Base-by-base conservation (phyloP, 2,329 filamentous ascomycete species). In the Fusarium verticillioides region DNA sequence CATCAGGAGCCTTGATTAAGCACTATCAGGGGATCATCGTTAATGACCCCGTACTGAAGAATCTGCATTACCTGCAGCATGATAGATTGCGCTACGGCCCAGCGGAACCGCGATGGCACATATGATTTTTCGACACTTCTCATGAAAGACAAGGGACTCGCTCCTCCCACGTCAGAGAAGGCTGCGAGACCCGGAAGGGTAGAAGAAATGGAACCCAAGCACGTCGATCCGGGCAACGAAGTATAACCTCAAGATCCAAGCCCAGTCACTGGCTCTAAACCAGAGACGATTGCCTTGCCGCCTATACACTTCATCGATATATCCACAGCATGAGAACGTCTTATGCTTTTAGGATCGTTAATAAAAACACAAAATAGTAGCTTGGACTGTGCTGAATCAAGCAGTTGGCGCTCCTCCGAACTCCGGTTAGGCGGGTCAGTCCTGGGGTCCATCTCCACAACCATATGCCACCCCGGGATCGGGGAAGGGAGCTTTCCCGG, bases 401-500 rank as follows among this genome's bases (percentile, higher is more conserved):
- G 62, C 59, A 72, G 68, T 72, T 58, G 58, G 59, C 58, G 66
- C 60, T 66, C 56, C 73, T 72, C 75, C 75, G 75, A 77, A 73
- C 66, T 75, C 75, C 75, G 75, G 75, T 60, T 66, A 57, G 59
- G 71, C 64, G 75, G 75, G 70, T 71, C 69, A 67, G 68, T 72
- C 64, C 52, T 66, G 66, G 68, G 59, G 64, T 64, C 61, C 43
- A 60, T 60, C 52, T 50, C 65, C 72, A 71, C 63, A 57, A 39
- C 44, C 42, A 59, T 61, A 72, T 67, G 58, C 73, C 73, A 76
- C 70, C 63, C 74, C 75, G 75, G 75, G 56, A 76, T 67, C 71
- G 73, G 67, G 66, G 63, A 60, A 64, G 57, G 62, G 73, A 68
- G 66, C 63, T 60, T 68, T 74, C 66, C 70, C 70, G 70, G 70